Evolutionary conservation across 2,329 filamentous ascomycete species (phyloP).

Genomic region (Colletotrichum tabaci): DNA sequence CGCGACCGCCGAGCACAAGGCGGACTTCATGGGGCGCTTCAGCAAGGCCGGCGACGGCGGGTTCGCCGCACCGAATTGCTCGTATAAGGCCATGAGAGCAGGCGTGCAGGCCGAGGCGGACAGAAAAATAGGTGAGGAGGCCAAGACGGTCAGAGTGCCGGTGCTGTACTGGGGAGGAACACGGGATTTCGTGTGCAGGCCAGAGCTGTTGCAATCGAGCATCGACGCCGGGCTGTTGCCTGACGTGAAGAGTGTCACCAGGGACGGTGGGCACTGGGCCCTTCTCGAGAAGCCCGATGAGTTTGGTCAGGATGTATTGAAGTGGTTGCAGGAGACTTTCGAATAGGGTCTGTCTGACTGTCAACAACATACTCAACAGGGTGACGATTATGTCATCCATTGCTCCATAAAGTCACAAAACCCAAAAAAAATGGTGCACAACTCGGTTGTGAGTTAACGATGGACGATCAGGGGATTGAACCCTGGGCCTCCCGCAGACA

Average conservation of each 20-base stretch:
- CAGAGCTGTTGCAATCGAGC: constrained; percentile 41
- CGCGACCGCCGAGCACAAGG: constrained; percentile 46
- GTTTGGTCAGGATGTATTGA: constrained; percentile 45
- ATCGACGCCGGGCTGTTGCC: constrained; percentile 47
- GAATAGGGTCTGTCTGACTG: not conserved
- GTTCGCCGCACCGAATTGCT: constrained; percentile 49
- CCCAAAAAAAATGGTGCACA: not conserved
- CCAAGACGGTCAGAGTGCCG: constrained; percentile 46
- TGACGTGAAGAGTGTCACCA: constrained; percentile 43
- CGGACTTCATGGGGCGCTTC: constrained; percentile 48
- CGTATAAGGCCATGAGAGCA: constrained; percentile 46
- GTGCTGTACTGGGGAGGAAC: constrained; percentile 47
- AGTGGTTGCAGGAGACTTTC: constrained; percentile 39
- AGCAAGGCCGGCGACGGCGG: constrained; percentile 44
- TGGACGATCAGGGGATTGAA: constrained; percentile 41
- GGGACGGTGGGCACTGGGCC: constrained; percentile 51
- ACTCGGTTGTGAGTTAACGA: rapidly evolving
- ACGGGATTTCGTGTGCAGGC: constrained; percentile 48
- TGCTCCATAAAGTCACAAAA: not conserved
- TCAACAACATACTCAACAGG: no score
- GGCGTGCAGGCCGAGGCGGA: constrained; percentile 46
- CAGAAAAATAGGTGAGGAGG: constrained; percentile 38
- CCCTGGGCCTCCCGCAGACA: constrained; percentile 39
- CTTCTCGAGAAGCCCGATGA: constrained; percentile 49
- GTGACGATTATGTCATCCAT: not conserved